Evolutionary conservation across 2,329 filamentous ascomycete species (phyloP).

Genomic region (Aspergillus versicolor): DNA sequence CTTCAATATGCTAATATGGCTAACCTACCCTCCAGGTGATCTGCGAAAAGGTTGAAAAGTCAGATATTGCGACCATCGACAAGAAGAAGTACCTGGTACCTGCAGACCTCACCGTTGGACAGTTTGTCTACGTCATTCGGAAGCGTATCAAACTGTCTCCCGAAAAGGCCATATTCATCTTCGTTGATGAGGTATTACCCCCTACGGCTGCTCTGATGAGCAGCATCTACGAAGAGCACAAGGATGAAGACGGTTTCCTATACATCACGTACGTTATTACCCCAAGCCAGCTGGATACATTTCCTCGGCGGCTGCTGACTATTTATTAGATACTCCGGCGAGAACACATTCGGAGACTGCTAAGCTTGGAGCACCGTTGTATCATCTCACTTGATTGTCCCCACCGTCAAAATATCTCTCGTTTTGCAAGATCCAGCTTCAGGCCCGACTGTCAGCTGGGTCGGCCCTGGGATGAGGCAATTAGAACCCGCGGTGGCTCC

Average conservation of each 20-base stretch:
- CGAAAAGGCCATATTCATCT: constrained; percentile 99
- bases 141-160: constrained; percentile 99
- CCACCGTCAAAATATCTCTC: constrained; percentile 12
- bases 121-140: constrained; percentile 99
- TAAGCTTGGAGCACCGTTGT: constrained; percentile 16
- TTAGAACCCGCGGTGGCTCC: constrained; percentile 18
- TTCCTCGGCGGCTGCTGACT: background rate
- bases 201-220: constrained; percentile 98
- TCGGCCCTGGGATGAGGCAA: constrained; percentile 12
- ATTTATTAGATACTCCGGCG: constrained; percentile 75
- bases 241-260: constrained; percentile 83
- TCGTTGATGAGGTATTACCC: constrained; percentile 96
- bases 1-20: constrained; percentile 29
- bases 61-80: constrained; percentile 98
- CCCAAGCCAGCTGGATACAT: background rate
- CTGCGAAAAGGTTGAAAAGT: constrained; percentile 99
- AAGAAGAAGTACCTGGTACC: constrained; percentile 99
- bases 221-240: constrained; percentile 99
- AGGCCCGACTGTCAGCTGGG: constrained; percentile 5
- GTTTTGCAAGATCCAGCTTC: constrained; percentile 12
- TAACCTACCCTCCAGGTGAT: constrained; percentile 68
- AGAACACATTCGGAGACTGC: constrained; percentile 86
- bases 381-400: constrained; percentile 13
- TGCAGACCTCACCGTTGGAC: constrained; percentile 94
- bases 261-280: constrained; percentile 79